A percentile compares a stretch with the other conserved stretches of the same genome.
Evolutionary conservation across 345 rosid species (phyloP).

Genomic region (Lumnitzera racemosa): DNA sequence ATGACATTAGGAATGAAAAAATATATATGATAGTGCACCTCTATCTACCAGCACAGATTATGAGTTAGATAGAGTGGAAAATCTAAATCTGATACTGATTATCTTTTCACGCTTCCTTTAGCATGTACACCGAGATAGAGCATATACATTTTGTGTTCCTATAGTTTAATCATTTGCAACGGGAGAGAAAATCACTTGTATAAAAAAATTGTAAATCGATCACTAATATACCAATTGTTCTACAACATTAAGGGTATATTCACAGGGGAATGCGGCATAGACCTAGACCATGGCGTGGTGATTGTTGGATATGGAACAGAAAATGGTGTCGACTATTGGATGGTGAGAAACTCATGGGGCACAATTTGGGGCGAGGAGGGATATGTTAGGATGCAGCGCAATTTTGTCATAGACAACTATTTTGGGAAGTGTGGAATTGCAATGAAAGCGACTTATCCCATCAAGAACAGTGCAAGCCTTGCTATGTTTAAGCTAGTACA

Average conservation of each 20-base stretch:
- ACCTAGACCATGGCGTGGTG: conserved; percentile 73
- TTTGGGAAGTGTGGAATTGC: conserved; percentile 56
- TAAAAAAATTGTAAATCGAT: neutral
- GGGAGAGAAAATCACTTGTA: neutral
- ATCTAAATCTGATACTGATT: no score
- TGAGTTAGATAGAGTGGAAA: no score
- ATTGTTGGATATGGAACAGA: conserved; percentile 83
- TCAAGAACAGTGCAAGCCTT: conserved; percentile 44
- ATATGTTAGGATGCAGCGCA: conserved; percentile 46
- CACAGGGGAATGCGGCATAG: conserved; percentile 57
- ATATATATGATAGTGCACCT: neutral
- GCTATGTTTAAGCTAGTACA: neutral
- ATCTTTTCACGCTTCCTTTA: no score
- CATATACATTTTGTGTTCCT: no score
- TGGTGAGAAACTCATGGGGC: conserved; percentile 82
- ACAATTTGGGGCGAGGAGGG: conserved; percentile 60
- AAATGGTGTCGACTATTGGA: conserved; percentile 73
- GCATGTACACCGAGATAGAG: no score
- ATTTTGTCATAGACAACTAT: conserved; percentile 5
- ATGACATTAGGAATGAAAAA: neutral
- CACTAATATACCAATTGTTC: neutral
- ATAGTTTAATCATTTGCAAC: neutral
- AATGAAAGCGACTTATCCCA: conserved; percentile 47
- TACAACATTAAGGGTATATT: conserved; percentile 56
- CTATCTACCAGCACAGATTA: no score